Evolutionary conservation across 768 basidiomycete species (phyloP).

Genomic region (Lactifluus echinatus): DNA sequence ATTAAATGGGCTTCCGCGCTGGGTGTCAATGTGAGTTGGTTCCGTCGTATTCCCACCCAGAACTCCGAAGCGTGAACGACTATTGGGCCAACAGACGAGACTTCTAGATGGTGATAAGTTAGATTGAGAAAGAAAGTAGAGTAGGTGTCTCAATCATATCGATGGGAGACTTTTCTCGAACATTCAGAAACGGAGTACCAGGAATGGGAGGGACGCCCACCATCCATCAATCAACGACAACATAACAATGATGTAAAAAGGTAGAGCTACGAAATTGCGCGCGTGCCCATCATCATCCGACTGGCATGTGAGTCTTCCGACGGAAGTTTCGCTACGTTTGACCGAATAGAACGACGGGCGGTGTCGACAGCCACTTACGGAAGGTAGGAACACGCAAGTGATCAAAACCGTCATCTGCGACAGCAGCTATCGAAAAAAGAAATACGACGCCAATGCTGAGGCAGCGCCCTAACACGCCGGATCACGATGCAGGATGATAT

Average conservation of each 20-base stretch:
- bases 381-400: background rate
- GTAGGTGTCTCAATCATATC: background rate
- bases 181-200: background rate
- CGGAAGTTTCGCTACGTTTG: background rate
- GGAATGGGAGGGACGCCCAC: background rate
- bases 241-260: constrained; percentile 10
- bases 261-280: background rate
- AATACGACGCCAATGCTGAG: background rate
- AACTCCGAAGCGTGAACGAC: background rate
- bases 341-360: background rate
- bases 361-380: background rate
- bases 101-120: background rate
- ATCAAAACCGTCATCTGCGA: background rate
- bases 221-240: background rate
- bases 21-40: too few species aligned
- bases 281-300: background rate
- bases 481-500: background rate
- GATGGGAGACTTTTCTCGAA: background rate
- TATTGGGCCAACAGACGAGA: background rate
- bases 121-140: background rate
- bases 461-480: background rate
- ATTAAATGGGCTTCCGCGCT: background rate
- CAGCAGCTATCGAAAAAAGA: background rate
- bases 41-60: background rate
- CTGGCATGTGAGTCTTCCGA: background rate